Percentiles rank a stretch among this genome's conserved stretches.
Evolutionary conservation across 169 alveolate genomes (phyloP).

Genomic region (Cryptosporidium xiaoi): DNA sequence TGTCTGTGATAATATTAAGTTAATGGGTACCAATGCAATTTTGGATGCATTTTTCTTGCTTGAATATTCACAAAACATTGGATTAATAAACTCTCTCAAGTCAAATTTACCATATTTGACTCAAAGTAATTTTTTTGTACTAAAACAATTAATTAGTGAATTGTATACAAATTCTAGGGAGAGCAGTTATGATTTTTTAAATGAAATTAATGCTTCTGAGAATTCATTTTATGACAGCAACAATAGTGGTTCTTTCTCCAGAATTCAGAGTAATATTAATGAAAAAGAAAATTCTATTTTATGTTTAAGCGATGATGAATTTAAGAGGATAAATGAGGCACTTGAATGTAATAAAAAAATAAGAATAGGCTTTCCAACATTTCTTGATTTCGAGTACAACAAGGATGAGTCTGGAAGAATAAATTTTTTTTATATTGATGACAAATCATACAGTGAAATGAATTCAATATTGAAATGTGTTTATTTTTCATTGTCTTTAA

Average conservation of each 20-base stretch:
- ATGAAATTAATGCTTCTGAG: constrained; percentile 9
- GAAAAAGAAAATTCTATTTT: too few species aligned
- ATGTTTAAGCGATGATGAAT: not conserved
- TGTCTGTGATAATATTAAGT: not conserved
- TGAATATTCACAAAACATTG: constrained; percentile 11
- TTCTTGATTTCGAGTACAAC: constrained; percentile 9
- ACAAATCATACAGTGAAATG: not conserved
- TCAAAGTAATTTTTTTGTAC: constrained; percentile 5
- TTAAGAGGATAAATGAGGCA: not conserved
- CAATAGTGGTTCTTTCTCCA: too few species aligned
- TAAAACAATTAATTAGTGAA: constrained; percentile 23
- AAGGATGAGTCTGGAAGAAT: not conserved
- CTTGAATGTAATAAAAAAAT: constrained; percentile 13
- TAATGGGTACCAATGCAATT: not conserved
- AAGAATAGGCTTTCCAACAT: constrained; percentile 38
- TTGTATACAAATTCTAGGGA: constrained; percentile 36
- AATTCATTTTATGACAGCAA: not conserved
- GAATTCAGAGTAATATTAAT: too few species aligned
- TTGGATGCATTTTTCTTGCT: constrained; percentile 34
- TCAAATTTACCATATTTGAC: not conserved
- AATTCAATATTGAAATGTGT: constrained; percentile 6
- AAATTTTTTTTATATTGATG: constrained; percentile 37
- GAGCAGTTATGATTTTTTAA: not conserved
- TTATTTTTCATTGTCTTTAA: constrained; percentile 13
- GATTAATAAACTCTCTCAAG: constrained; percentile 13